Conservation (phyloP, 2,329 filamentous ascomycete genomes). For the Nigrospora sphaerica region DNA sequence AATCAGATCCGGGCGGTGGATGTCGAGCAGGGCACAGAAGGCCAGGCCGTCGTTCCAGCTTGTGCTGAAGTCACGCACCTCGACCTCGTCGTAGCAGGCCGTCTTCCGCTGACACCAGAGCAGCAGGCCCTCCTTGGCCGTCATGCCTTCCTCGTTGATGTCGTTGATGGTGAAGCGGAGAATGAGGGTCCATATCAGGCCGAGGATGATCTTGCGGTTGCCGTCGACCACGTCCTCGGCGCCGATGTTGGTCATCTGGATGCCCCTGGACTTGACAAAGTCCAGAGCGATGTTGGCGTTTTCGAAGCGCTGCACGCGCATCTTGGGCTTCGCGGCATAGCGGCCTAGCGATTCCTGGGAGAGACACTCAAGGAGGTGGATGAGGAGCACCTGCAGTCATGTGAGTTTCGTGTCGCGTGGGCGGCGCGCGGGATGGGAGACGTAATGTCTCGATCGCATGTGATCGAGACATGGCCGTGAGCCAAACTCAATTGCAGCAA, state of each 20-base stretch:
- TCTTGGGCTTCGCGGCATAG: conserved; percentile 92
- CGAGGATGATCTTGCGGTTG: conserved; percentile 94
- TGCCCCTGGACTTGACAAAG: conserved; percentile 83
- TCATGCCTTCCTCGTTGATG: conserved; percentile 97
- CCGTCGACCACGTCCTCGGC: conserved; percentile 98
- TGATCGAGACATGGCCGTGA: too few species aligned
- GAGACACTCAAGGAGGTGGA: conserved; percentile 94
- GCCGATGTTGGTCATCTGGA: conserved; percentile 97
- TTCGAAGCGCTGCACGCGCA: conserved; percentile 94
- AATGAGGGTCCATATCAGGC: conserved; percentile 97
- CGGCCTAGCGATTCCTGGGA: conserved; percentile 90
- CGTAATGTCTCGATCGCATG: too few species aligned
- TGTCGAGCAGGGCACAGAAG: conserved; percentile 93
- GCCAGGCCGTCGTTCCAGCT: conserved; percentile 98
- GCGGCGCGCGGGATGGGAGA: too few species aligned
- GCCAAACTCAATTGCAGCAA: too few species aligned
- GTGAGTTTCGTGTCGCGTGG: too few species aligned
- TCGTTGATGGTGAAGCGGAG: conserved; percentile 96
- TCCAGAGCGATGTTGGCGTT: conserved; percentile 95
- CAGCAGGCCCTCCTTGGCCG: conserved; percentile 89
- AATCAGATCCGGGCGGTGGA: conserved; percentile 93
- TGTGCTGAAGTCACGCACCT: conserved; percentile 86
- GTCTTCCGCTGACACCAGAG: conserved; percentile 99
- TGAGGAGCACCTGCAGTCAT: conserved; percentile 68
- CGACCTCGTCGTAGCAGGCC: conserved; percentile 94